These are phyloP conservation scores for Ananas comosus DNA, from an alignment of 176 grass and related monocot genomes.

Conservation along the genomic window DNA sequence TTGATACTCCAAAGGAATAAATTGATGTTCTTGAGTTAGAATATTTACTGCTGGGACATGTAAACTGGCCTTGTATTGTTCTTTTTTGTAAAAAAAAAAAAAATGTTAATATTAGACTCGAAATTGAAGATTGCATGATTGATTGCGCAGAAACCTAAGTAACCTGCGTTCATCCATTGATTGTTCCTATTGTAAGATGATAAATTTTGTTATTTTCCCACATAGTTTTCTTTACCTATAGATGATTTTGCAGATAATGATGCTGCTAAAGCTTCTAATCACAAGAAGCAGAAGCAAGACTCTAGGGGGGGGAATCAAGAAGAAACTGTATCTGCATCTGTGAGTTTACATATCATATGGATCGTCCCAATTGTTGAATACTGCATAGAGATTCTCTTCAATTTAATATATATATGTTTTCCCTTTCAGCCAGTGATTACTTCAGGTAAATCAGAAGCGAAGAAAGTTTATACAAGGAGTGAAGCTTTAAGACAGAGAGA, in stretches of 20 bases:
- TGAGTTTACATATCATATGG: neutral
- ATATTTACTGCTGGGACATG: too few relatives aligned
- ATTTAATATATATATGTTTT: neutral
- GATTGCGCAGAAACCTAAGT: too few relatives aligned
- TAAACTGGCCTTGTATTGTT: too few relatives aligned
- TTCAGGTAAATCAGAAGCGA: neutral
- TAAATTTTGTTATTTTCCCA: neutral
- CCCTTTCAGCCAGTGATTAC: neutral
- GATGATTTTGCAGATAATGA: conserved; percentile 7
- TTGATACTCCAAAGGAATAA: too few relatives aligned
- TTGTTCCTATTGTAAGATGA: neutral
- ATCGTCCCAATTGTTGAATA: neutral
- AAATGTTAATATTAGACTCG: too few relatives aligned
- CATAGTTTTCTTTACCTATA: neutral
- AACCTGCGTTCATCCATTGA: neutral
- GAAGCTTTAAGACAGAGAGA: neutral
- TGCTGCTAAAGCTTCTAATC: conserved; percentile 2
- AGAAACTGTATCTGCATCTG: neutral
- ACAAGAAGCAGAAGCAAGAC: conserved; percentile 6
- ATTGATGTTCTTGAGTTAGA: too few relatives aligned
- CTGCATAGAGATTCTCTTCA: neutral
- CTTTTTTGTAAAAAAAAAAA: too few relatives aligned
- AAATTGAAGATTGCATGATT: too few relatives aligned
- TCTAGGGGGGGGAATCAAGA: neutral
- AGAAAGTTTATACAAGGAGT: neutral